These are phyloP conservation scores for Plasmodium gallinaceum DNA, from an alignment of 169 alveolate species.

Conservation along the genomic window DNA sequence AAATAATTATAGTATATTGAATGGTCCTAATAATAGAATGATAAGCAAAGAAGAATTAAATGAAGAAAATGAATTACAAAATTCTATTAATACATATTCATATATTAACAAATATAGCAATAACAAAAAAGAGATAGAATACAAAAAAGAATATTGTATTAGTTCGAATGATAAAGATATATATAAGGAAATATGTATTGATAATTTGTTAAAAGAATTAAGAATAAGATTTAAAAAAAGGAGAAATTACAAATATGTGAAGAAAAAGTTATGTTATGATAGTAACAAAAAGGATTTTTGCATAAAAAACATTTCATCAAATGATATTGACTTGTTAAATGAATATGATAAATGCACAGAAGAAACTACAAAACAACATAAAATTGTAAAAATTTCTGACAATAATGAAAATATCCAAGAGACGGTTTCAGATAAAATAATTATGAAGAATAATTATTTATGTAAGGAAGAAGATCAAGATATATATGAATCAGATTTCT, in stretches of 20 bases:
- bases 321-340: neutral
- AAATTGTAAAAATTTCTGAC: neutral
- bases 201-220: slow-evolving; percentile 37
- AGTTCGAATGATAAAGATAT: neutral
- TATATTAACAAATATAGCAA: neutral
- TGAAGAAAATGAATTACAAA: too few relatives aligned
- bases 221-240: slow-evolving; percentile 14
- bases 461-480: neutral
- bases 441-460: neutral
- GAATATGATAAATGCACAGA: neutral
- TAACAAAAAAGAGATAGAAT: neutral
- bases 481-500: neutral
- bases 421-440: neutral
- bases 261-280: slow-evolving; percentile 42
- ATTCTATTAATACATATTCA: neutral
- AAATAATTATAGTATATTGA: neutral
- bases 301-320: slow-evolving; percentile 20
- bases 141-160: neutral
- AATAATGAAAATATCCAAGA: neutral
- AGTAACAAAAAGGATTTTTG: slow-evolving; percentile 2
- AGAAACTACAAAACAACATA: neutral
- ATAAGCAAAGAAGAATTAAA: too few relatives aligned
- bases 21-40: neutral
- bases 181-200: neutral
- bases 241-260: slow-evolving; percentile 25